phyloP scores from a whole-genome alignment of 345 rosid species.

The Murraya koenigii region DNA sequence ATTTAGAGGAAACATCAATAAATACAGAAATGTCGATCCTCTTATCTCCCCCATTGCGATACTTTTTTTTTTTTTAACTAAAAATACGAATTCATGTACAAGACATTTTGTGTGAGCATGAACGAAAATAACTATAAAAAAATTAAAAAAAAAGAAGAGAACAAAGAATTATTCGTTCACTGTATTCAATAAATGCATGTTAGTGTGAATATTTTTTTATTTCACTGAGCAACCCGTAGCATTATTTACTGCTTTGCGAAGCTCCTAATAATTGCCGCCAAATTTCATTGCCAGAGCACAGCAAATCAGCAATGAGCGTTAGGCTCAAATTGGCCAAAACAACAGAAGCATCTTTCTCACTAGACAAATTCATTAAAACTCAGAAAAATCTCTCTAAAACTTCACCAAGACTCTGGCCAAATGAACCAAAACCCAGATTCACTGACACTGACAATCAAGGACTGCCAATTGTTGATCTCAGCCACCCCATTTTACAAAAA shows the following conservation, averaged over 20 bases:
- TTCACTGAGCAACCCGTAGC: neutral
- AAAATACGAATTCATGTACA: no score
- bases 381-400: slow-evolving; percentile 42
- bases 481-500: slow-evolving; percentile 40
- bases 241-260: neutral
- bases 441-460: neutral
- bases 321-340: slow-evolving; percentile 9
- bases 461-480: slow-evolving; percentile 12
- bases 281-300: neutral
- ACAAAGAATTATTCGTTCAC: no score
- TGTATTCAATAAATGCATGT: no score
- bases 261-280: neutral
- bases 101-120: no score
- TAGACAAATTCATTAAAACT: slow-evolving; percentile 42
- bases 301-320: slow-evolving; percentile 24
- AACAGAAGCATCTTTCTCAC: slow-evolving; percentile 27
- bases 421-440: slow-evolving; percentile 21
- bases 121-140: no score
- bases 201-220: neutral
- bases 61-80: no score
- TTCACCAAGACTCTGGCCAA: slow-evolving; percentile 46
- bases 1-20: no score
- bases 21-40: no score
- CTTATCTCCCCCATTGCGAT: no score
- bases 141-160: no score